A percentile compares a stretch with the other conserved stretches of the same genome.
phyloP scores from a whole-genome alignment of 148 eudicot genomes.

The Spergularia bocconei region DNA sequence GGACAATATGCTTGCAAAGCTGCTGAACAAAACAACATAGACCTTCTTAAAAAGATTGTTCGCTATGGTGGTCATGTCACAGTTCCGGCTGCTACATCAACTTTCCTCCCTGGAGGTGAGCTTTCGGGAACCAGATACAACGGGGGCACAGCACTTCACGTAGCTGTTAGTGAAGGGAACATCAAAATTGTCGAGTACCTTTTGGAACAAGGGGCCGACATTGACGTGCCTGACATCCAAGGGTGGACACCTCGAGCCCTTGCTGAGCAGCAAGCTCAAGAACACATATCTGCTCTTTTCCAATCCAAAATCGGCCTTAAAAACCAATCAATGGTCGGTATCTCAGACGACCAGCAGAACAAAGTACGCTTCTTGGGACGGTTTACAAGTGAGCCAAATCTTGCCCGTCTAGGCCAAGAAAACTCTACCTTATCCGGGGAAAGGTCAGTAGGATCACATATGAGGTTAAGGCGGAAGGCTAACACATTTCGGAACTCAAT shows the following conservation, averaged over 20 bases:
- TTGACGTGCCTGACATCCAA: slow-evolving; percentile 42
- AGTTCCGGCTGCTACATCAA: slow-evolving; percentile 27
- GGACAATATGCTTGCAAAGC: slow-evolving; percentile 67
- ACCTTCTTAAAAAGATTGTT: slow-evolving; percentile 49
- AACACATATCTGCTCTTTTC: slow-evolving; percentile 51
- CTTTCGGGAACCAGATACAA: slow-evolving; percentile 25
- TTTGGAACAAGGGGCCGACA: slow-evolving; percentile 47
- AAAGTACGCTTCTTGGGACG: slow-evolving; percentile 39
- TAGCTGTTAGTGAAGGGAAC: slow-evolving; percentile 73
- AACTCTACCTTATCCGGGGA: slow-evolving; percentile 14
- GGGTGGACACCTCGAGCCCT: slow-evolving; percentile 68
- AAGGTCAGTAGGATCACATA: slow-evolving; percentile 23
- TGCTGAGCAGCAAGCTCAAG: slow-evolving; percentile 81
- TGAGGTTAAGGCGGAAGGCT: slow-evolving; percentile 45
- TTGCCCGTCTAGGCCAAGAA: slow-evolving; percentile 25
- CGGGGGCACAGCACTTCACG: slow-evolving; percentile 63
- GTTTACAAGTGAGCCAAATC: slow-evolving; percentile 56
- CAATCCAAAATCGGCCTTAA: slow-evolving; percentile 29
- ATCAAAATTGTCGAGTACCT: slow-evolving; percentile 54
- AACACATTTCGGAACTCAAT: slow-evolving; percentile 70
- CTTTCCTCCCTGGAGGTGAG: slow-evolving; percentile 33
- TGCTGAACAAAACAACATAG: slow-evolving; percentile 47
- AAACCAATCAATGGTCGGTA: slow-evolving; percentile 25
- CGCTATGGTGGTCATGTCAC: slow-evolving; percentile 57
- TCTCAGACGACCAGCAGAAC: slow-evolving; percentile 25